phyloP scores from a whole-genome alignment of 176 grass and related monocot genomes.

The Alopecurus myosuroides region DNA sequence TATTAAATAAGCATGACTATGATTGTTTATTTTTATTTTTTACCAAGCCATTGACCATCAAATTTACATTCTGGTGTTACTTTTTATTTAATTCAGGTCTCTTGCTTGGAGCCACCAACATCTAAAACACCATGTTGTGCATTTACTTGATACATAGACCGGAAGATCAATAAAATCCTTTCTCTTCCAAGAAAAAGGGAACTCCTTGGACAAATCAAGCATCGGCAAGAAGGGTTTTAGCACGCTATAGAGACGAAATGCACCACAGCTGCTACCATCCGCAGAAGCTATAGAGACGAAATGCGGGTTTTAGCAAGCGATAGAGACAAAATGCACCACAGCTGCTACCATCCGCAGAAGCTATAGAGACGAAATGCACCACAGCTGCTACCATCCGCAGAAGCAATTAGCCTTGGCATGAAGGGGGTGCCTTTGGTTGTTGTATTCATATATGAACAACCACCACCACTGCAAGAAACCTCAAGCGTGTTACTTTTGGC shows the following conservation, averaged over 20 bases:
- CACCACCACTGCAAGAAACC: background rate
- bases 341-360: too few relatives aligned
- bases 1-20: background rate
- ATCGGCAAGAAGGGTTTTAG: background rate
- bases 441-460: background rate
- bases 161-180: background rate
- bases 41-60: background rate
- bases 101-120: background rate
- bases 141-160: background rate
- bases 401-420: background rate
- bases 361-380: too few relatives aligned
- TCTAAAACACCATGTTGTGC: background rate
- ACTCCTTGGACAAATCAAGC: background rate
- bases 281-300: too few relatives aligned
- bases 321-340: too few relatives aligned
- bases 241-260: background rate
- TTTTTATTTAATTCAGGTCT: background rate
- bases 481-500: background rate
- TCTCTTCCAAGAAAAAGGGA: background rate
- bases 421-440: background rate
- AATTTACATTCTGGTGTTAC: background rate
- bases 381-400: too few relatives aligned
- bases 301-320: too few relatives aligned
- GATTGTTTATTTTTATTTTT: background rate
- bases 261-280: background rate